Evolutionary conservation across 73 alveolate species (phyloP).

Genomic region (Tetrahymena thermophila): DNA sequence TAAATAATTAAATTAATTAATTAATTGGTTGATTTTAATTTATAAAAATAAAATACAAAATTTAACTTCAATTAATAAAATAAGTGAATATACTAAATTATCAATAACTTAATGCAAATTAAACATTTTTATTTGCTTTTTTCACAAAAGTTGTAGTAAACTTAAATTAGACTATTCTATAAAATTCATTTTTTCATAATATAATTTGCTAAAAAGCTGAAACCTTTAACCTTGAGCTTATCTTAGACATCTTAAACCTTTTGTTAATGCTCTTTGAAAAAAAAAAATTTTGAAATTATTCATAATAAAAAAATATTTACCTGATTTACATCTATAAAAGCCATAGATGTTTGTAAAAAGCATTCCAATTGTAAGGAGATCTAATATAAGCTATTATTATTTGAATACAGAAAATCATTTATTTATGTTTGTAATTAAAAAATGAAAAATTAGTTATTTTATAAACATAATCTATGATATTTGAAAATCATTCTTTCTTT

Average conservation of each 20-base stretch:
- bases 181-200: not conserved
- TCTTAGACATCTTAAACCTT: not conserved
- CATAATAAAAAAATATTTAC: not conserved
- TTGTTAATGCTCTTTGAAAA: not conserved
- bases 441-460: no score
- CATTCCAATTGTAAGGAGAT: not conserved
- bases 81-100: no score
- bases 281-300: not conserved
- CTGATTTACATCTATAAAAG: not conserved
- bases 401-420: not conserved
- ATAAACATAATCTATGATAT: not conserved
- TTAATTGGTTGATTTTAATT: no score
- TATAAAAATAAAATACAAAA: no score
- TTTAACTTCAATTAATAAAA: no score
- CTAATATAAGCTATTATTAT: not conserved
- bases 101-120: no score
- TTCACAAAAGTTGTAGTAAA: no score
- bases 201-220: not conserved
- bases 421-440: no score
- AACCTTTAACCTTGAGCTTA: not conserved
- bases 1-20: no score
- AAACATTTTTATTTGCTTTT: no score
- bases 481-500: no score
- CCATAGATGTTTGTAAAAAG: not conserved
- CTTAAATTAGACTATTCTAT: not conserved